Evolutionary conservation across 495 filamentous ascomycete species (phyloP).

Genomic region (Hyaloscypha finlandica): DNA sequence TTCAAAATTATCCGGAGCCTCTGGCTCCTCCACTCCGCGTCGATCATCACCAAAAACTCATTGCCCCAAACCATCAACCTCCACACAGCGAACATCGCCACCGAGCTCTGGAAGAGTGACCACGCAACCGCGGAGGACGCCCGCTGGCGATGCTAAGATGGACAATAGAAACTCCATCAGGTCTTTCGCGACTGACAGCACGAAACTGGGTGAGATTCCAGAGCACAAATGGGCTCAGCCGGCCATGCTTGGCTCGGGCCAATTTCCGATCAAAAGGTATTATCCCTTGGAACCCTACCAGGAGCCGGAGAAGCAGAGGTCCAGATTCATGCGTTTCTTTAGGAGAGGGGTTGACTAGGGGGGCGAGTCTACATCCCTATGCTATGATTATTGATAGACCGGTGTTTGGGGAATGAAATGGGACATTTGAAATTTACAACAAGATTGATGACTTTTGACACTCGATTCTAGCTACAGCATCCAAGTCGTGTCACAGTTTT

Average conservation of each 20-base stretch:
- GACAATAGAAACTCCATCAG: conserved; percentile 23
- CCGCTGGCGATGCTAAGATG: not conserved
- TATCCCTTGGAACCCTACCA: conserved; percentile 25
- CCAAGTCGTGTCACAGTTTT: not conserved
- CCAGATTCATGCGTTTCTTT: conserved; percentile 31
- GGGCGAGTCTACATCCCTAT: not conserved
- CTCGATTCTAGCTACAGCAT: not conserved
- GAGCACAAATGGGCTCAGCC: conserved; percentile 28
- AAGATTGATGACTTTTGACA: not conserved
- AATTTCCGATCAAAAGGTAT: conserved; percentile 21
- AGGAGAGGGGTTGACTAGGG: conserved; percentile 3
- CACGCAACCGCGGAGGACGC: not conserved
- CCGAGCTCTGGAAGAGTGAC: not conserved
- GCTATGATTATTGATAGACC: not conserved
- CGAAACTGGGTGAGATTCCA: conserved; percentile 35
- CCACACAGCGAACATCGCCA: not conserved
- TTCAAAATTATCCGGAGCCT: conserved; percentile 7
- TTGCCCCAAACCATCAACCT: not conserved
- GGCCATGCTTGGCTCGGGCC: not conserved
- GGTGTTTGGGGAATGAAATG: not conserved
- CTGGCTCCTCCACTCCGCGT: not conserved
- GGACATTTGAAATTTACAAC: conserved; percentile 1
- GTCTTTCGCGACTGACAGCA: conserved; percentile 33
- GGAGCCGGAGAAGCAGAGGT: conserved; percentile 28
- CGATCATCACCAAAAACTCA: not conserved